Base-by-base conservation (phyloP, 148 eudicot species). In the Hydrangea macrophylla region DNA sequence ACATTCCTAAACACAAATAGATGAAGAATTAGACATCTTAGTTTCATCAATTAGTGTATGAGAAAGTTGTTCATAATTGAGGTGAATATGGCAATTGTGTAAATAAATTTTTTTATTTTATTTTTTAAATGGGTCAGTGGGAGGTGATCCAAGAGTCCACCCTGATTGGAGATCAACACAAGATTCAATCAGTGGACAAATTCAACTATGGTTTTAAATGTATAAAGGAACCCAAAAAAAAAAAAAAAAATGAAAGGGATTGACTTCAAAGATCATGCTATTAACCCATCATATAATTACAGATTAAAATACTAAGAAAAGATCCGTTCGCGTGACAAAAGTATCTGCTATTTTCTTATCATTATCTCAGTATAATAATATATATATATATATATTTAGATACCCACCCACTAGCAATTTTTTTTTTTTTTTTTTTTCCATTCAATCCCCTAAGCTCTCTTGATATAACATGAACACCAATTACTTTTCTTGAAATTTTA, bases 181-280 rank as follows among this genome's bases (percentile, higher is more conserved):
- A 48, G 65, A 45, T 40, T 24, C 48, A 45, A 48, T 30, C 39
- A 70, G 6, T 70, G 58, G 54, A 17, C 65, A 26, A 35, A 61
- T 70, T 62, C 67, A 70, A 70, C 30, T 42, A 50, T 62, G 45
- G 53, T 40, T 61, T 48, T 61, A 61, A 70, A 50, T 61, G 39
- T 36, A 62, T 36, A 32, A 58, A 7, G 74, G n/a, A n/a, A n/a
- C n/a, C n/a, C n/a, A n/a, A n/a, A n/a, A n/a, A n/a, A n/a, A n/a
- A n/a, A n/a, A n/a, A 68, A 32, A 62, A 53, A 61, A 32, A 26
- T 60, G n/a, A 24, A 36, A 54, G 48, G 7, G 3, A 60, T 55
- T 61, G 74, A 55, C 67, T 70, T 53, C 37, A 62, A 36, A 18
- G 9, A 56, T 64, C 51, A 51, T 50, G 32, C 51, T 60, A 57